Evolutionary conservation across 1,139 yeast species (phyloP).

Genomic region (Sugiyamaella sp.): DNA sequence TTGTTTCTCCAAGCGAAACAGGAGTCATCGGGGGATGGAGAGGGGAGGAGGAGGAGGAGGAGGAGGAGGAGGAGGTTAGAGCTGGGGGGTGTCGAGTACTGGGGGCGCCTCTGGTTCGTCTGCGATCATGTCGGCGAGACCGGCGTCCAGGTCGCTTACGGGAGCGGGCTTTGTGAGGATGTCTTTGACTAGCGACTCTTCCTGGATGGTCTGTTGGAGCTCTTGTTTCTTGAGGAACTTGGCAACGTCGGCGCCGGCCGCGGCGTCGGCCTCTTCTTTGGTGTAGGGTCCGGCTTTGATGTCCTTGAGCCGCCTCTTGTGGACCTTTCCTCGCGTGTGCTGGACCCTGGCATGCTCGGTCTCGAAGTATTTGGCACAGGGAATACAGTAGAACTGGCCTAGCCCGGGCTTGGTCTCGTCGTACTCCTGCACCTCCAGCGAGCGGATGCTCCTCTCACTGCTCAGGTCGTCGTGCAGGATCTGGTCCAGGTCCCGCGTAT

Average conservation of each 20-base stretch:
- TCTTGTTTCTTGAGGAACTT: slow-evolving; percentile 54
- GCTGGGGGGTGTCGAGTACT: no score
- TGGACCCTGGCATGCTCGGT: slow-evolving; percentile 70
- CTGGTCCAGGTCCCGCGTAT: slow-evolving; percentile 70
- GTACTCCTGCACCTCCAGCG: slow-evolving; percentile 74
- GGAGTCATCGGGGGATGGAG: no score
- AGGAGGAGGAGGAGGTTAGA: no score
- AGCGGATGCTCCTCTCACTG: slow-evolving; percentile 60
- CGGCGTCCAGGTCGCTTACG: slow-evolving; percentile 10
- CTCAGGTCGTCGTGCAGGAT: slow-evolving; percentile 72
- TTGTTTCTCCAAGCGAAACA: no score
- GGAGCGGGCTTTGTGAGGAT: slow-evolving; percentile 20
- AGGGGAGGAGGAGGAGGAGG: no score
- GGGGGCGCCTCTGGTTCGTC: not conserved
- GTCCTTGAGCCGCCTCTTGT: slow-evolving; percentile 81
- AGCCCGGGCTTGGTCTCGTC: slow-evolving; percentile 92
- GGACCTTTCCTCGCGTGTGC: slow-evolving; percentile 76
- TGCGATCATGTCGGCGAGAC: slow-evolving; percentile 9
- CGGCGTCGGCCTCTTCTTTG: slow-evolving; percentile 86
- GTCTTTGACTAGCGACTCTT: slow-evolving; percentile 24
- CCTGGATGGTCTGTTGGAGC: slow-evolving; percentile 23
- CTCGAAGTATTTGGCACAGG: slow-evolving; percentile 91
- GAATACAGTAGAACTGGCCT: slow-evolving; percentile 92
- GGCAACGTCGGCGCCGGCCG: slow-evolving; percentile 73
- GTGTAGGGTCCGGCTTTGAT: slow-evolving; percentile 81